A percentile compares a stretch with the other conserved stretches of the same genome.
Evolutionary conservation across 2,329 filamentous ascomycete species (phyloP).

Genomic region (Aplosporella prunicola): DNA sequence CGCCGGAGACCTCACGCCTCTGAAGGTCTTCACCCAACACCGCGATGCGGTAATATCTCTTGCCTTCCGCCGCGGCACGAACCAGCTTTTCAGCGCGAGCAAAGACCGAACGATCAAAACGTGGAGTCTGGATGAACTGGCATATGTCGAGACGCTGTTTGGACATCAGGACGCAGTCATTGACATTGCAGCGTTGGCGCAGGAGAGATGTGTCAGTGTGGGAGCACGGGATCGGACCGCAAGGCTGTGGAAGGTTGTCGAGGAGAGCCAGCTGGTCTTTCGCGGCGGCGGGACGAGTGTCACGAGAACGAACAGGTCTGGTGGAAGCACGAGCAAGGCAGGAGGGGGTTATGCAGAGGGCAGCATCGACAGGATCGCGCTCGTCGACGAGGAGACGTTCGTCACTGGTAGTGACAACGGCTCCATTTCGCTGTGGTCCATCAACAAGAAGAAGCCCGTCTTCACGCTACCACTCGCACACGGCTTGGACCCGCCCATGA

Average conservation of each 20-base stretch:
- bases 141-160: slow-evolving; percentile 92
- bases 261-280: slow-evolving; percentile 93
- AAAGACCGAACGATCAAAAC: slow-evolving; percentile 91
- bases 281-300: slow-evolving; percentile 59
- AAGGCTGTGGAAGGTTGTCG: slow-evolving; percentile 88
- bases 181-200: slow-evolving; percentile 64
- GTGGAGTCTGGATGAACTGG: slow-evolving; percentile 84
- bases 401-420: slow-evolving; percentile 93
- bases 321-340: slow-evolving; percentile 17
- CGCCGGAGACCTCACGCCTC: slow-evolving; percentile 63
- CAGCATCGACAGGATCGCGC: slow-evolving; percentile 83
- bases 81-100: slow-evolving; percentile 85
- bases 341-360: slow-evolving; percentile 54
- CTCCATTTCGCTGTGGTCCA: slow-evolving; percentile 73
- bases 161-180: slow-evolving; percentile 89
- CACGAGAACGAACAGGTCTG: slow-evolving; percentile 27
- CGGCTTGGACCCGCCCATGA: slow-evolving; percentile 65
- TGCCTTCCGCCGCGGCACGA: slow-evolving; percentile 74
- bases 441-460: slow-evolving; percentile 90
- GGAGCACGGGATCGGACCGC: slow-evolving; percentile 87
- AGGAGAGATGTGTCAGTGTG: slow-evolving; percentile 84
- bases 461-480: slow-evolving; percentile 73
- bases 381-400: slow-evolving; percentile 81
- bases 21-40: slow-evolving; percentile 85
- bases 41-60: slow-evolving; percentile 78